Evolutionary conservation across 1,284 basidiomycete species (phyloP).

Genomic region (Rhodotorula sp.): DNA sequence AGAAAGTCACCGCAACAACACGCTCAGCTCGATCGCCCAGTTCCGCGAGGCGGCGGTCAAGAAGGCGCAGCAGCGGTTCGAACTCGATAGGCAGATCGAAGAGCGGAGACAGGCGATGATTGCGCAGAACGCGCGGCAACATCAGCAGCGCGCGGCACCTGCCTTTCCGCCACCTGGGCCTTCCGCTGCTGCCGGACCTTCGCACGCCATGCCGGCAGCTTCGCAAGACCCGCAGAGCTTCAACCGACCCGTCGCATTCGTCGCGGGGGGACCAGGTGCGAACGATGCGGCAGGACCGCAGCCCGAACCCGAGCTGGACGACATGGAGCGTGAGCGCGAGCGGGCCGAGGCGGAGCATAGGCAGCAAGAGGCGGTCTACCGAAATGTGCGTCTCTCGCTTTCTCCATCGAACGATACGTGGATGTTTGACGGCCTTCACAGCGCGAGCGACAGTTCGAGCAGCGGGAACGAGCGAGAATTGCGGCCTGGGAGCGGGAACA

Average conservation of each 20-base stretch:
- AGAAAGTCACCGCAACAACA: slow-evolving; percentile 42
- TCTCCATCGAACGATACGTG: background rate
- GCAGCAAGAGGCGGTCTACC: slow-evolving; percentile 28
- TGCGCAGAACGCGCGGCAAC: slow-evolving; percentile 11
- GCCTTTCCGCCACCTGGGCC: slow-evolving; percentile 11
- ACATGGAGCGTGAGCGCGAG: slow-evolving; percentile 31
- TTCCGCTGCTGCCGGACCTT: background rate
- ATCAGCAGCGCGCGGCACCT: slow-evolving; percentile 17
- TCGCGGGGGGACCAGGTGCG: slow-evolving; percentile 10
- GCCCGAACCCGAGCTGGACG: slow-evolving; percentile 27
- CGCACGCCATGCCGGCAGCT: background rate
- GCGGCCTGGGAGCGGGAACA: slow-evolving; percentile 39
- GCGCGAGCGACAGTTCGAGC: slow-evolving; percentile 40
- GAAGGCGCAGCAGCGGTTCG: slow-evolving; percentile 39
- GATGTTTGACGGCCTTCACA: background rate
- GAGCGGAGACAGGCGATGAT: slow-evolving; percentile 22
- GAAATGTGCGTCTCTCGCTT: slow-evolving; percentile 13
- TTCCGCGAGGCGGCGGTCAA: slow-evolving; percentile 47
- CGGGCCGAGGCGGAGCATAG: slow-evolving; percentile 31
- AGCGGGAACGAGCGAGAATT: slow-evolving; percentile 39
- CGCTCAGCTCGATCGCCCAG: slow-evolving; percentile 46
- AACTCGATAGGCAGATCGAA: slow-evolving; percentile 31
- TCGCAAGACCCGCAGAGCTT: slow-evolving; percentile 36
- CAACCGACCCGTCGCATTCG: slow-evolving; percentile 38
- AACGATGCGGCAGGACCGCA: background rate